Conservation (phyloP, 2,329 filamentous ascomycete species). For the Claviceps monticola region DNA sequence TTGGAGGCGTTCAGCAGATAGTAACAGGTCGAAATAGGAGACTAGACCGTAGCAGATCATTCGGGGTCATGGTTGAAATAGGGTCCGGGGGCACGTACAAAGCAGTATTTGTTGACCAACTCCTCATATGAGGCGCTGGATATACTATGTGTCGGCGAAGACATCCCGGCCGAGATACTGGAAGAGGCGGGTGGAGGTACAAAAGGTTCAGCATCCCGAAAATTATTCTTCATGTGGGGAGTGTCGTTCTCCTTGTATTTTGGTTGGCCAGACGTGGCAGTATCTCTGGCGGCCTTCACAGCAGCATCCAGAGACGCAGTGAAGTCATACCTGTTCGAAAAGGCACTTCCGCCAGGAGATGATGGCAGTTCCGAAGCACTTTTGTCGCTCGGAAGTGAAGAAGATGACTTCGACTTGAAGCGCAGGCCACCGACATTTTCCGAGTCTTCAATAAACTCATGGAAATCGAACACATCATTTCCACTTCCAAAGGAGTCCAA, state of each 20-base stretch:
- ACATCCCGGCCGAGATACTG: constrained; percentile 12
- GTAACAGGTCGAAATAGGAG: neutral
- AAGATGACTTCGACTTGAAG: constrained; percentile 55
- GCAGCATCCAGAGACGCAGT: constrained; percentile 79
- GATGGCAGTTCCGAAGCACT: constrained; percentile 36
- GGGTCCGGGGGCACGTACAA: constrained; percentile 64
- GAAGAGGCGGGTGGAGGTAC: neutral
- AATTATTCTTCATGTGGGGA: constrained; percentile 40
- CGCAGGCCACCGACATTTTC: constrained; percentile 41
- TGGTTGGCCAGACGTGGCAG: constrained; percentile 23
- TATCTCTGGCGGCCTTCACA: constrained; percentile 57
- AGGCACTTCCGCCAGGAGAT: constrained; percentile 54
- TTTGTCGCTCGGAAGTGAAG: constrained; percentile 50
- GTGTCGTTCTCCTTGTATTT: constrained; percentile 39
- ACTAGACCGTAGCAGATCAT: constrained; percentile 8
- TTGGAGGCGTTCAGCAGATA: too few relatives aligned
- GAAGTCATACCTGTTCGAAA: constrained; percentile 92
- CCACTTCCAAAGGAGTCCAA: constrained; percentile 61
- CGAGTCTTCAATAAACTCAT: constrained; percentile 51
- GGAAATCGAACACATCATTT: constrained; percentile 39
- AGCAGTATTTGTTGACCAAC: constrained; percentile 97
- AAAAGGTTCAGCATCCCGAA: constrained; percentile 14
- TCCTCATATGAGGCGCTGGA: constrained; percentile 89
- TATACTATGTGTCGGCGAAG: constrained; percentile 30
- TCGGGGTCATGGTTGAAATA: constrained; percentile 14